Evolutionary conservation across 139 green algal species (phyloP).

Genomic region (Tetraselmis striata): DNA sequence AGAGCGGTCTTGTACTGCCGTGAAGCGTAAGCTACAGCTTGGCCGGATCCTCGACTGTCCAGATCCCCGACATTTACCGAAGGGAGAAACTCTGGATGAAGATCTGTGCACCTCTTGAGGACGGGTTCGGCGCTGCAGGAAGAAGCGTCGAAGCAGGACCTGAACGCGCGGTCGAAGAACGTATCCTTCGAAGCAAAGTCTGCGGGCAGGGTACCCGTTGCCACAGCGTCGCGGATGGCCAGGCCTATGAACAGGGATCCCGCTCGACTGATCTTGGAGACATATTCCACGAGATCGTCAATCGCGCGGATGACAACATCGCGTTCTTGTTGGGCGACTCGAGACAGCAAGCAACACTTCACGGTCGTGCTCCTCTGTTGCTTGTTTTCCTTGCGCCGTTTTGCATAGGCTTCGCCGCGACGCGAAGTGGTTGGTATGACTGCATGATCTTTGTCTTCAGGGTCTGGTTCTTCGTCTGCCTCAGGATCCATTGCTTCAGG

Average conservation of each 20-base stretch:
- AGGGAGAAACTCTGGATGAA: neutral
- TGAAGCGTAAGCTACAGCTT: neutral
- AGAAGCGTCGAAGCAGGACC: neutral
- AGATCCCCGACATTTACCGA: neutral
- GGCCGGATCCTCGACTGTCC: neutral
- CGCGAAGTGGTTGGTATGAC: neutral
- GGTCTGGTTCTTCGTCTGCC: neutral
- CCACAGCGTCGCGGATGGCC: neutral
- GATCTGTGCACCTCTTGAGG: neutral
- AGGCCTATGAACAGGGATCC: neutral
- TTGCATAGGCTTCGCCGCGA: neutral
- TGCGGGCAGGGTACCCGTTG: neutral
- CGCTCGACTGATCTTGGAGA: neutral
- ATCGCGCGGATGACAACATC: neutral
- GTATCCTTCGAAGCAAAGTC: neutral
- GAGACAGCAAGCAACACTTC: neutral
- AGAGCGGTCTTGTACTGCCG: neutral
- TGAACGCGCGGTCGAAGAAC: neutral
- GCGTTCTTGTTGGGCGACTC: neutral
- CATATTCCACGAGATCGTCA: neutral
- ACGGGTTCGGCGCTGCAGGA: neutral
- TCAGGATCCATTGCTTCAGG: neutral
- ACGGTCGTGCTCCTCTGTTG: neutral
- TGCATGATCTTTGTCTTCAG: neutral
- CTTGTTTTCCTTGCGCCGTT: neutral